Percentiles rank a stretch among this genome's conserved stretches.
Conservation (phyloP, 139 green algal species). For the Micractinium conductrix region DNA sequence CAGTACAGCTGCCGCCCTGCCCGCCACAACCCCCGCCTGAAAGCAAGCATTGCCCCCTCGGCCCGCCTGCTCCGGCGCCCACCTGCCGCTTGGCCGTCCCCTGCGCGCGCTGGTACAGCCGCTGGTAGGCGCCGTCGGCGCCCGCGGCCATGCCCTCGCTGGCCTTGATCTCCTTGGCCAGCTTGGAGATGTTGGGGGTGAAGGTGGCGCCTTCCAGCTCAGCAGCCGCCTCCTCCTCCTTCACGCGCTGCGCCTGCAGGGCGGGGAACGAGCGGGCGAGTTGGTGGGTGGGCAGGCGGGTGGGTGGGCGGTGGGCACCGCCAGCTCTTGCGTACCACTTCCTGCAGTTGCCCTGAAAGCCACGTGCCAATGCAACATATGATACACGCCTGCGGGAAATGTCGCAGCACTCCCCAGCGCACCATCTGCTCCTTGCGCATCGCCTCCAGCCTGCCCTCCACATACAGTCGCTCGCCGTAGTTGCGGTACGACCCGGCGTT, state of each 20-base stretch:
- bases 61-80: not conserved
- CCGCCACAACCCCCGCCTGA: not conserved
- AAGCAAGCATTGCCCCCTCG: not conserved
- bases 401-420: too few species aligned
- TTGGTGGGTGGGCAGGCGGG: too few species aligned
- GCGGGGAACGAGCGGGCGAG: not conserved
- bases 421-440: conserved; percentile 52
- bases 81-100: conserved; percentile 29
- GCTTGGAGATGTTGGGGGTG: conserved; percentile 61
- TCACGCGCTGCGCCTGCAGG: conserved; percentile 50
- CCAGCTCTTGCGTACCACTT: too few species aligned
- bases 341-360: too few species aligned
- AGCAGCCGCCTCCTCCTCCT: conserved; percentile 55
- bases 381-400: too few species aligned
- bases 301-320: too few species aligned
- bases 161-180: conserved; percentile 37
- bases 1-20: too few species aligned
- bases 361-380: too few species aligned
- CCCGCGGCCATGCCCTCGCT: not conserved
- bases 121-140: conserved; percentile 2
- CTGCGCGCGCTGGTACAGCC: conserved; percentile 27
- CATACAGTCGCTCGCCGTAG: conserved; percentile 87
- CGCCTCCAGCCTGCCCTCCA: conserved; percentile 68
- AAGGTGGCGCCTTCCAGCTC: conserved; percentile 77
- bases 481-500: conserved; percentile 68